These are phyloP conservation scores for Suillus discolor DNA, from an alignment of 768 basidiomycete genomes.

Conservation along the genomic window DNA sequence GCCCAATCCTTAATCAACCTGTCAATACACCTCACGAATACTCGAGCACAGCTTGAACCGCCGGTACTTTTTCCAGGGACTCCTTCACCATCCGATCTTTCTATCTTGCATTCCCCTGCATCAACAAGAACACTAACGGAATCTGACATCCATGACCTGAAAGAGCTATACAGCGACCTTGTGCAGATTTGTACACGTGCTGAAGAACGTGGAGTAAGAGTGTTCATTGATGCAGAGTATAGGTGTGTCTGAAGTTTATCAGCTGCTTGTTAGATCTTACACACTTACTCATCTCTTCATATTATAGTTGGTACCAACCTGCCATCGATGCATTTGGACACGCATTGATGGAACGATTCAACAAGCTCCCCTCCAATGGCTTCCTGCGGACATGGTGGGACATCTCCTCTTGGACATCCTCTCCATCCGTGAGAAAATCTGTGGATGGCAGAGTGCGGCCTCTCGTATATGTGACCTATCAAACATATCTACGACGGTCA, in stretches of 20 bases:
- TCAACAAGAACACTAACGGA: conserved; percentile 39
- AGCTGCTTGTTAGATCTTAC: not conserved
- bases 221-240: conserved; percentile 88
- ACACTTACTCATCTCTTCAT: not conserved
- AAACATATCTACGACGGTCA: conserved; percentile 83
- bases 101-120: conserved; percentile 40
- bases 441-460: conserved; percentile 49
- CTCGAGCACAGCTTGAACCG: conserved; percentile 35
- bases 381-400: not conserved
- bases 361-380: conserved; percentile 38
- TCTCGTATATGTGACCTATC: conserved; percentile 83
- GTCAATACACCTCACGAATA: conserved; percentile 57
- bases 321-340: conserved; percentile 82
- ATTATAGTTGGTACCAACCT: conserved; percentile 62
- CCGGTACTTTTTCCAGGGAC: conserved; percentile 70
- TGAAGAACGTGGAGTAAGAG: conserved; percentile 58
- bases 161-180: conserved; percentile 63
- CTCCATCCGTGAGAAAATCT: not conserved
- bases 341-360: conserved; percentile 77
- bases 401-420: not conserved
- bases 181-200: conserved; percentile 66
- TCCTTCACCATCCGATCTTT: conserved; percentile 60
- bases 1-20: conserved; percentile 61
- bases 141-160: conserved; percentile 62
- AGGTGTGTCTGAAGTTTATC: conserved; percentile 40